These are phyloP conservation scores for Verticillium nonalfalfae DNA, from an alignment of 2,329 filamentous ascomycete genomes.

Conservation along the genomic window DNA sequence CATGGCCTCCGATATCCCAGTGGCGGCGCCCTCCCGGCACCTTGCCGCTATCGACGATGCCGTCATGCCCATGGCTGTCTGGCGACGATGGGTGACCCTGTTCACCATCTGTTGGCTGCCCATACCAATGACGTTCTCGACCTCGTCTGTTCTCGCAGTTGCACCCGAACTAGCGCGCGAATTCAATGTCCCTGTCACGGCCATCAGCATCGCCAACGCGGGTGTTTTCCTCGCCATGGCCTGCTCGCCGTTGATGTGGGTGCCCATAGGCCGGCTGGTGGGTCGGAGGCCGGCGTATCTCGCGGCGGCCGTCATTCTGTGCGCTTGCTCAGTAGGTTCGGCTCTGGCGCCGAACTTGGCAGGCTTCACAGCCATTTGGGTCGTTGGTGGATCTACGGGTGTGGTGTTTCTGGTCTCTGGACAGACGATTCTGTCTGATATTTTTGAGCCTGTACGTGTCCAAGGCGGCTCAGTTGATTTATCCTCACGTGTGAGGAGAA, in stretches of 20 bases:
- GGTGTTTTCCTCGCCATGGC: slow-evolving; percentile 73
- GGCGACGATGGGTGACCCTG: slow-evolving; percentile 13
- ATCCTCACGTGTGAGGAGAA: no score
- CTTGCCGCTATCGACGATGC: slow-evolving; percentile 14
- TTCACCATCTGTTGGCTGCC: slow-evolving; percentile 15
- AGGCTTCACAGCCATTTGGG: slow-evolving; percentile 37
- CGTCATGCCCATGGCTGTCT: slow-evolving; percentile 10
- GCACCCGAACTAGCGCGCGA: slow-evolving; percentile 66
- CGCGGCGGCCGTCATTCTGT: slow-evolving; percentile 56
- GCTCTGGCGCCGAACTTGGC: slow-evolving; percentile 65
- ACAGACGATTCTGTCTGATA: slow-evolving; percentile 10
- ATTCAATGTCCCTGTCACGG: slow-evolving; percentile 57
- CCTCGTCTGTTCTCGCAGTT: slow-evolving; percentile 66
- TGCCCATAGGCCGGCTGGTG: slow-evolving; percentile 51
- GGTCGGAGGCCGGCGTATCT: slow-evolving; percentile 23
- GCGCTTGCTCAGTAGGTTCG: slow-evolving; percentile 63
- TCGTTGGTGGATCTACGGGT: slow-evolving; percentile 9
- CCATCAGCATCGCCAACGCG: slow-evolving; percentile 71
- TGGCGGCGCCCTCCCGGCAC: slow-evolving; percentile 6
- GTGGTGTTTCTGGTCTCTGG: slow-evolving; percentile 10
- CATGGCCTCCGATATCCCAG: neutral
- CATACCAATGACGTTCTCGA: slow-evolving; percentile 66
- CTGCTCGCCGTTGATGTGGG: slow-evolving; percentile 62
- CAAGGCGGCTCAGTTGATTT: neutral
- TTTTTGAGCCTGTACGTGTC: slow-evolving; percentile 9